Evolutionary conservation across 2,329 filamentous ascomycete genomes (phyloP).

Genomic region (Ceratocystis cacaofunesta): DNA sequence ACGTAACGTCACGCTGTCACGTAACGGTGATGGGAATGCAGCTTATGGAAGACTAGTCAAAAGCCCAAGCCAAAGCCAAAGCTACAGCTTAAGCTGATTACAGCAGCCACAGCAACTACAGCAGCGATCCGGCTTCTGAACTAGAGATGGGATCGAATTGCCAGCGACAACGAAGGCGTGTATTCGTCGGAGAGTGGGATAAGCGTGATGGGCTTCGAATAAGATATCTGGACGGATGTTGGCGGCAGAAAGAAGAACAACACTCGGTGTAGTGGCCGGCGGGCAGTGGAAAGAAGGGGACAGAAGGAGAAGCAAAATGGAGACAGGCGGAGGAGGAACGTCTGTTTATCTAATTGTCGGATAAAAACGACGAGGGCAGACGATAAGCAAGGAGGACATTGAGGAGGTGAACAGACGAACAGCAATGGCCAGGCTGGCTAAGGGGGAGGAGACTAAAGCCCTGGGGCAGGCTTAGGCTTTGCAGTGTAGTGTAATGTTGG

Average conservation of each 20-base stretch:
- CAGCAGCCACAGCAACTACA: too few relatives aligned
- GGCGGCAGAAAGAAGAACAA: too few relatives aligned
- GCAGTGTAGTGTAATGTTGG: background rate
- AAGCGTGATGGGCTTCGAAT: too few relatives aligned
- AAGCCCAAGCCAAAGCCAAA: too few relatives aligned
- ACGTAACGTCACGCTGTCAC: background rate
- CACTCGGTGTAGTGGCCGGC: too few relatives aligned
- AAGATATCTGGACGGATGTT: too few relatives aligned
- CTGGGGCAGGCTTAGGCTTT: background rate
- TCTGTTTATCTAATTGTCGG: background rate
- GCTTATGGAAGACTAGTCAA: background rate
- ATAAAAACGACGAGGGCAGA: background rate
- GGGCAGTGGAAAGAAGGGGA: background rate
- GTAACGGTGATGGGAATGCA: background rate
- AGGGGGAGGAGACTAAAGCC: background rate
- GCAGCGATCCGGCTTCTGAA: too few relatives aligned
- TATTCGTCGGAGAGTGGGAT: too few relatives aligned
- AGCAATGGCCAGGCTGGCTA: background rate
- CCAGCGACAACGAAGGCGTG: too few relatives aligned
- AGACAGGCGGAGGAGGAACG: background rate
- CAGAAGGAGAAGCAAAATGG: background rate
- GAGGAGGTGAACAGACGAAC: background rate
- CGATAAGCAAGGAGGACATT: too few relatives aligned
- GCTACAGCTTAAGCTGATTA: too few relatives aligned
- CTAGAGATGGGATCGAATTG: too few relatives aligned